Evolutionary conservation across 2,329 filamentous ascomycete genomes (phyloP), one percentile per base, ranked within the genome.

Genomic region (Colletotrichum sp.): DNA sequence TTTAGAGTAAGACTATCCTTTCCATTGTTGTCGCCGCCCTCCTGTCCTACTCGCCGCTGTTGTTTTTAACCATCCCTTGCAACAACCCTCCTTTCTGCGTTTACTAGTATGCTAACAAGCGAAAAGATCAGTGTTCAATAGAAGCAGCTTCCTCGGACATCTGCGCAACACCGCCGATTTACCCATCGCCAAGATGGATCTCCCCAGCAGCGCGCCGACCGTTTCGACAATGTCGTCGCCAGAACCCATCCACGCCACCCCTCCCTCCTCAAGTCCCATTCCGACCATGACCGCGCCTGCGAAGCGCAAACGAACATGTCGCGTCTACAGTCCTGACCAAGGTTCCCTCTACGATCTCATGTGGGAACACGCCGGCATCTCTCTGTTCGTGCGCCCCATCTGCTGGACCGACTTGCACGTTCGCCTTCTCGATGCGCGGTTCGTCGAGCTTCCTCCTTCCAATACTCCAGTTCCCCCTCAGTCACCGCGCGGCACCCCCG

Each of bases 321-420:
- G 81, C 71, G 82, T 85, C 52, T 85, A 80, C 12, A 83, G 83
- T 5, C 87, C 89, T 1, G 85, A 87, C 60, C 81, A 83, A 24
- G 87, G 87, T 24, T 92, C 90, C 0, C 83, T 92, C 26, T 88
- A 87, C 79, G 89, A 89, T 76, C 84, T 90, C 60, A 84, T 92
- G 75, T 86, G 88, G 75, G 83, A 88, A 26, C 80, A 92, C 79
- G 81, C 85, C 39, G 87, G 88, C 59, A 82, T 80, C 1, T 85
- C 87, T 1, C 87, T 92, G 24, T 91, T 88, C 74, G 82, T 89
- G 64, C 85, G 87, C 30, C 90, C 90, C 3, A 87, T 91, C 61
- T 87, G 86, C 79, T 92, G 90, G 90, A 91, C 88, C 18, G 90
- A 91, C 70, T 72, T 84, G 2, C 90, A 92, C 75, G 79, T 85